Evolutionary conservation across 2,329 filamentous ascomycete species (phyloP).

Genomic region (Phialemoniopsis sp.): DNA sequence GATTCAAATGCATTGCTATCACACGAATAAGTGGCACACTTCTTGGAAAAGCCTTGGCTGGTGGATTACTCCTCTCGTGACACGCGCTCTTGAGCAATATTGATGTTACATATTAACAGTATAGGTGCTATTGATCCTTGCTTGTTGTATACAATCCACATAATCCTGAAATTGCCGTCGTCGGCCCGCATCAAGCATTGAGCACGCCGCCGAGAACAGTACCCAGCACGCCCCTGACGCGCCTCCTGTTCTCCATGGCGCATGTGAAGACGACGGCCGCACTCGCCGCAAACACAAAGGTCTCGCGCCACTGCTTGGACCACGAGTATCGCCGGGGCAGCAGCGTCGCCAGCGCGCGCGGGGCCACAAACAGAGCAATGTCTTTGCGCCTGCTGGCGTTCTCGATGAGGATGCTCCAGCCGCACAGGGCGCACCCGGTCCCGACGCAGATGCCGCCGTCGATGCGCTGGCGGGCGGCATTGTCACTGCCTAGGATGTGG

Average conservation of each 20-base stretch:
- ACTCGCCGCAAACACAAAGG: constrained; percentile 60
- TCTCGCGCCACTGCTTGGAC: constrained; percentile 65
- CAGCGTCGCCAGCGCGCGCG: constrained; percentile 70
- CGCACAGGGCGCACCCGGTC: constrained; percentile 69
- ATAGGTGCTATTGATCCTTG: no score
- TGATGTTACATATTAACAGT: no score
- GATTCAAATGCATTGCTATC: no score
- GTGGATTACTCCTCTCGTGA: no score
- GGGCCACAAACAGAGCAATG: constrained; percentile 76
- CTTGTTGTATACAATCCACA: no score
- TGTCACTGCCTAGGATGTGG: constrained; percentile 53
- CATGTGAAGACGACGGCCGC: constrained; percentile 68
- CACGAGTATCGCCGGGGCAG: constrained; percentile 64
- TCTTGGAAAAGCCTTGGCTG: no score
- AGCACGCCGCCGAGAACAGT: constrained; percentile 51
- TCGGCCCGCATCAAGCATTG: constrained; percentile 20
- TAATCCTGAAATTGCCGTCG: no score
- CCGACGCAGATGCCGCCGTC: constrained; percentile 66
- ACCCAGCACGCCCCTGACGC: constrained; percentile 67
- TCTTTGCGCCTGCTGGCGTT: constrained; percentile 63
- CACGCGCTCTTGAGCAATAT: no score
- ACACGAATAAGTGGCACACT: no score
- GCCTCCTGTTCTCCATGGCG: constrained; percentile 54
- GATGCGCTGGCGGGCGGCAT: constrained; percentile 41
- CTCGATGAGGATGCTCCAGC: constrained; percentile 78